Percentiles rank a stretch among this genome's conserved stretches.
Evolutionary conservation across 805 yeast species (phyloP).

Genomic region (Pichia occidentalis): DNA sequence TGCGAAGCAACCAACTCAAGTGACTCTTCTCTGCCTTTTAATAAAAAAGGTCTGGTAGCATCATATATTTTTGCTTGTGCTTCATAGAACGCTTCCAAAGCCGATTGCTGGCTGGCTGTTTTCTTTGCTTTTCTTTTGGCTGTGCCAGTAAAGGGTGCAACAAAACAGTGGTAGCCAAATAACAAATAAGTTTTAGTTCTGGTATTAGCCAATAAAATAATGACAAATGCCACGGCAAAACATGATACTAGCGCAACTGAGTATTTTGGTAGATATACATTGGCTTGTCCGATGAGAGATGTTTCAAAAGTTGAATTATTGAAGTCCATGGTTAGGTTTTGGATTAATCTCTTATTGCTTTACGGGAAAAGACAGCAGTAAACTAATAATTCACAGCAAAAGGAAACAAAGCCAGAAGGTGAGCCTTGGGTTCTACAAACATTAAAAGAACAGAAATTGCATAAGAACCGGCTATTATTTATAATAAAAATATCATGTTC

Average conservation of each 20-base stretch:
- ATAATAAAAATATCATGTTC: no score
- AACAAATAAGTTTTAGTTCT: constrained; percentile 19
- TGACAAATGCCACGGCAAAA: constrained; percentile 1
- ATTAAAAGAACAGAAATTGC: no score
- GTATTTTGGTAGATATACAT: constrained; percentile 8
- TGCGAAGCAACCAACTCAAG: constrained; percentile 55
- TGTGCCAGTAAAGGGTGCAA: constrained; percentile 47
- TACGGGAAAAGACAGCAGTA: no score
- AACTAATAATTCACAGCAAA: no score
- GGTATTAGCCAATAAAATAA: constrained; percentile 12
- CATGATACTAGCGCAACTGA: neutral
- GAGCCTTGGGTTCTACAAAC: no score
- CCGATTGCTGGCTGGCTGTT: constrained; percentile 46
- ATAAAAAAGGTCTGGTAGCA: constrained; percentile 54
- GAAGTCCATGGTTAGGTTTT: neutral
- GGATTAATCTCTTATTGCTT: no score
- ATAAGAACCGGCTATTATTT: no score
- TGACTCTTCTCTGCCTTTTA: constrained; percentile 67
- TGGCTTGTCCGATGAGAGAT: neutral
- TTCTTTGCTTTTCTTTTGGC: constrained; percentile 23
- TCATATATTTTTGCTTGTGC: constrained; percentile 77
- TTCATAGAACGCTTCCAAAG: constrained; percentile 64
- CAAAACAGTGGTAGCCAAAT: constrained; percentile 47
- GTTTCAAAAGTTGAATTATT: constrained; percentile 4
- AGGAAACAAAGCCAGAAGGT: no score